A percentile compares a stretch with the other conserved stretches of the same genome.
phyloP scores from a whole-genome alignment of 192 early-diverging fungal genomes.

The Pilobolus umbonatus region DNA sequence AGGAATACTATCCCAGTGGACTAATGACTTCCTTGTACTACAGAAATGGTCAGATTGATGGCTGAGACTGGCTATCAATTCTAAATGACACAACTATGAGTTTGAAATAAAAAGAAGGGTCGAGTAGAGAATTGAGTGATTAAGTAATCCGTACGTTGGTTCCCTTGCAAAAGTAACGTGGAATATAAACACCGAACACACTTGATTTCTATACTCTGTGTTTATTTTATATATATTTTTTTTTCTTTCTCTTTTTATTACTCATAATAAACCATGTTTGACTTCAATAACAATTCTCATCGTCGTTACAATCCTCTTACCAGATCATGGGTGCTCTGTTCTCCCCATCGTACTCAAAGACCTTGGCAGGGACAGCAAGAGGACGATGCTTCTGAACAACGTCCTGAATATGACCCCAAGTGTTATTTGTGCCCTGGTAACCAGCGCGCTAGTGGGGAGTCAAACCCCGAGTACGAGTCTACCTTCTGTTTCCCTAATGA shows the following conservation, averaged over 20 bases:
- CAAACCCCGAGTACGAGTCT: constrained; percentile 73
- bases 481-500: constrained; percentile 92
- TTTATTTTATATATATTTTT: not conserved
- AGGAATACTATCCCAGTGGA: no score
- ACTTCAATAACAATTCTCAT: constrained; percentile 63
- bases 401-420: constrained; percentile 66
- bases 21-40: not conserved
- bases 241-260: constrained; percentile 4
- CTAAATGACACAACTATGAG: no score
- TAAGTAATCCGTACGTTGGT: no score
- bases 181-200: no score
- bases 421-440: constrained; percentile 93
- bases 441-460: constrained; percentile 60
- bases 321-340: constrained; percentile 92
- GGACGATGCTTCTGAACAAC: constrained; percentile 28
- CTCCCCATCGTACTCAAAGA: constrained; percentile 89
- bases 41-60: constrained; percentile 15
- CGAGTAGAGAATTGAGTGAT: not conserved
- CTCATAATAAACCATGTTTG: constrained; percentile 29
- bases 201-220: no score
- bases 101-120: not conserved
- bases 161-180: no score
- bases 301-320: constrained; percentile 90
- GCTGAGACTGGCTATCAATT: constrained; percentile 10
- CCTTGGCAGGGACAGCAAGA: constrained; percentile 88